phyloP scores from a whole-genome alignment of 2,329 filamentous ascomycete genomes.

The Neodidymelliopsis sp. region DNA sequence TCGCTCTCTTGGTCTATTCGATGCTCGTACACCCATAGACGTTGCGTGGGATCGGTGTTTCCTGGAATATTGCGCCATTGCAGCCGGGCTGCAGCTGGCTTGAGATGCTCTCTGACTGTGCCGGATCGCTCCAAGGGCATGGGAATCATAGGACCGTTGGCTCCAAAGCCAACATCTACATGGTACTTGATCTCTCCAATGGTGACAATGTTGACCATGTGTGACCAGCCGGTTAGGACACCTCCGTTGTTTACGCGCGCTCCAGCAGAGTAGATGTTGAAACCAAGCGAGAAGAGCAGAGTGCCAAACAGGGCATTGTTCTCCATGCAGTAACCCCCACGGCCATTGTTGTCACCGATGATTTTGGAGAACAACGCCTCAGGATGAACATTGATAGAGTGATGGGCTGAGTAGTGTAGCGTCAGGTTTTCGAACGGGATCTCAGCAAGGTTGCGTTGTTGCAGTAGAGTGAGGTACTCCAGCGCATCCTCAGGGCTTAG shows the following conservation, averaged over 20 bases:
- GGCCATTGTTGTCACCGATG: conserved; percentile 56
- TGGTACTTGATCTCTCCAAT: conserved; percentile 44
- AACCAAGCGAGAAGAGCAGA: conserved; percentile 61
- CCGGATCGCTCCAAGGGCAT: conserved; percentile 47
- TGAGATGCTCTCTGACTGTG: conserved; percentile 35
- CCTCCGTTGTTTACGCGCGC: conserved; percentile 48
- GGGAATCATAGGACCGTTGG: conserved; percentile 48
- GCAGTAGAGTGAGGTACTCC: conserved; percentile 39
- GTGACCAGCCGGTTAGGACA: conserved; percentile 46
- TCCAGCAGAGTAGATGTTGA: conserved; percentile 51
- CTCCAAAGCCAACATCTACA: conserved; percentile 56
- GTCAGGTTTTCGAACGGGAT: conserved; percentile 66
- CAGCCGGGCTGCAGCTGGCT: conserved; percentile 42
- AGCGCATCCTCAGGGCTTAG: conserved; percentile 34
- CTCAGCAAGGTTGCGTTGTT: conserved; percentile 53
- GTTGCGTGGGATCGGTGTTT: conserved; percentile 46
- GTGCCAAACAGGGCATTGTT: conserved; percentile 62
- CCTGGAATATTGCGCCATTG: conserved; percentile 45
- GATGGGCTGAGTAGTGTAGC: conserved; percentile 56
- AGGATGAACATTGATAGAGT: conserved; percentile 57
- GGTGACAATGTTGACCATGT: conserved; percentile 56
- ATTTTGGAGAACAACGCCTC: conserved; percentile 62
- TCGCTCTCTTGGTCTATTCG: conserved; percentile 48
- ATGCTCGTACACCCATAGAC: conserved; percentile 56
- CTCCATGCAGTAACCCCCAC: conserved; percentile 70